These are phyloP conservation scores for Scedosporium boydii DNA, from an alignment of 2,329 filamentous ascomycete genomes.

Conservation along the genomic window DNA sequence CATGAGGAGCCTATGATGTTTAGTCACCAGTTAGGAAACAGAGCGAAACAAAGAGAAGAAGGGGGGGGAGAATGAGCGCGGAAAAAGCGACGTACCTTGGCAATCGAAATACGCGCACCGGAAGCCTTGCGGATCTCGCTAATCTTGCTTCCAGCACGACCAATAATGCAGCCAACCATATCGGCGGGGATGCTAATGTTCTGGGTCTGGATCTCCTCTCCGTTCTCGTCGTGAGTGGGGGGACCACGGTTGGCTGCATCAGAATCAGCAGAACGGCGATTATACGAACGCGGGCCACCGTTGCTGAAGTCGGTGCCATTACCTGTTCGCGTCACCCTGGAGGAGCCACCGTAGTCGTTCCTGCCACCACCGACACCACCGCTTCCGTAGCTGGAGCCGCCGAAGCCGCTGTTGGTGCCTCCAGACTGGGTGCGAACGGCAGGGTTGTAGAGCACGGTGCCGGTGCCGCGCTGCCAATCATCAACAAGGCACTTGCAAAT, in stretches of 20 bases:
- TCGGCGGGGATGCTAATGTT: constrained; percentile 99
- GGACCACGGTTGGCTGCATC: constrained; percentile 73
- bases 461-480: constrained; percentile 94
- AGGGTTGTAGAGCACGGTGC: constrained; percentile 95
- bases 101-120: constrained; percentile 93
- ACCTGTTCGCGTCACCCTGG: constrained; percentile 85
- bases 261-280: constrained; percentile 66
- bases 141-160: constrained; percentile 90
- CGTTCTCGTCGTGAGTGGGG: constrained; percentile 87
- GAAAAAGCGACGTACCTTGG: constrained; percentile 52
- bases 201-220: constrained; percentile 95
- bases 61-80: not conserved
- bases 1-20: constrained; percentile 64
- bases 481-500: constrained; percentile 98
- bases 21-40: not conserved
- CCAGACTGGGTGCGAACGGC: constrained; percentile 74
- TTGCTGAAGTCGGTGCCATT: constrained; percentile 98
- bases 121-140: constrained; percentile 97
- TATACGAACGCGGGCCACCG: constrained; percentile 56
- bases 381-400: constrained; percentile 28
- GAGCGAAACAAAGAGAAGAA: not conserved
- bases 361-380: constrained; percentile 31
- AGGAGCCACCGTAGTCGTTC: constrained; percentile 43
- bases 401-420: constrained; percentile 31
- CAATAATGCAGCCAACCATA: constrained; percentile 99